These are phyloP conservation scores for Ceriops zippeliana DNA, from an alignment of 345 rosid species.

Conservation along the genomic window DNA sequence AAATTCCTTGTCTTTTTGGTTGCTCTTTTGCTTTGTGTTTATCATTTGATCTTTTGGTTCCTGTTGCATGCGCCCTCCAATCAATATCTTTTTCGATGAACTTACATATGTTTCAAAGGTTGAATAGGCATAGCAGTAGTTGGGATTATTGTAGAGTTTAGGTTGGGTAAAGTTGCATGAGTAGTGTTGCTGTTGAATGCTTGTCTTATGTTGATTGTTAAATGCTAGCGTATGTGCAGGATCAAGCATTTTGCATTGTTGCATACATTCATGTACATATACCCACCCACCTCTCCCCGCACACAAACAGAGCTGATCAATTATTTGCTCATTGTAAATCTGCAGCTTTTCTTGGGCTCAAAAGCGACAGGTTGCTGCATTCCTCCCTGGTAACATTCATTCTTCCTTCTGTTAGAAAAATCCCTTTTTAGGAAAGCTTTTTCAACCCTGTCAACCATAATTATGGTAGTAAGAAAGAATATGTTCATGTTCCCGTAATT, in stretches of 20 bases:
- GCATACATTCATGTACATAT: background rate
- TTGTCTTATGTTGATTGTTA: too few species aligned
- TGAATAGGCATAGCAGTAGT: too few species aligned
- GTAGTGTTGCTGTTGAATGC: too few species aligned
- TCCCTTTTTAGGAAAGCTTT: background rate
- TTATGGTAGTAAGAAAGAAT: too few species aligned
- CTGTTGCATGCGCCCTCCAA: too few species aligned
- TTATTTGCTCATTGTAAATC: background rate
- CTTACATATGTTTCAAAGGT: too few species aligned
- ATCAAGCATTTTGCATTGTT: background rate
- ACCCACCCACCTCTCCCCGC: background rate
- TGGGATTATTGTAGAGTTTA: too few species aligned
- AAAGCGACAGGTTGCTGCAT: constrained; percentile 40
- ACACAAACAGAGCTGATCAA: background rate
- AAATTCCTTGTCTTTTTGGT: background rate
- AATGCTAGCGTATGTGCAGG: too few species aligned
- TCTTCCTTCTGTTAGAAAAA: background rate
- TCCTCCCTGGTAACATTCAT: constrained; percentile 41
- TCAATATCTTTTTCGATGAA: too few species aligned
- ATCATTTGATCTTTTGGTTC: background rate
- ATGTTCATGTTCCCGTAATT: too few species aligned
- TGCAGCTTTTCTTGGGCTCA: constrained; percentile 63
- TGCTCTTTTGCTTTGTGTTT: background rate
- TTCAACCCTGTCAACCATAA: background rate
- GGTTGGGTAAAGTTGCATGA: too few species aligned